These are phyloP conservation scores for Backusella tarrabulga DNA, from an alignment of 192 early-diverging fungal genomes.

Conservation along the genomic window DNA sequence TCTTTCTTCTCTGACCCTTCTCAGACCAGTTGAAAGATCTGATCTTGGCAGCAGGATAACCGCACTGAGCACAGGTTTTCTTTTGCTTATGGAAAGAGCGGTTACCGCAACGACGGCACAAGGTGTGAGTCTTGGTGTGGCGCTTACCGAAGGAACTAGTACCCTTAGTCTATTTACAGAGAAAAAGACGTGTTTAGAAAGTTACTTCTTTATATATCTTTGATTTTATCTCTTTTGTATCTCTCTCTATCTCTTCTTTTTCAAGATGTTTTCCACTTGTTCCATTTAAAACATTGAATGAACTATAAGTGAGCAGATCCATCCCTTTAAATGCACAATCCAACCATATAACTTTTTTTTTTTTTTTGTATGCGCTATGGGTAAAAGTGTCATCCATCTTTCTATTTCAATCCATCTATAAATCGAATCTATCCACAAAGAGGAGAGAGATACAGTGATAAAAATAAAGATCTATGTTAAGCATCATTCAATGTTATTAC, in stretches of 20 bases:
- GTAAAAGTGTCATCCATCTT: not conserved
- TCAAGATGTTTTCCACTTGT: not conserved
- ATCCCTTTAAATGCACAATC: not conserved
- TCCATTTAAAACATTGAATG: not conserved
- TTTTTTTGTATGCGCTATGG: not conserved
- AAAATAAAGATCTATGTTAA: not conserved
- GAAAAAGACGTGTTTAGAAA: conserved; percentile 31
- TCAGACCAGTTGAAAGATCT: conserved; percentile 94
- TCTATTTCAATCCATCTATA: not conserved
- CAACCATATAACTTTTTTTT: not conserved
- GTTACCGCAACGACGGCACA: conserved; percentile 96
- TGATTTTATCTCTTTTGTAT: not conserved
- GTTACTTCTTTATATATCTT: not conserved
- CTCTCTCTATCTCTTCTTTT: not conserved
- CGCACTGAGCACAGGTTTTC: conserved; percentile 99
- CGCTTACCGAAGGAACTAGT: conserved; percentile 99
- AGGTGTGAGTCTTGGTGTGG: conserved; percentile 99
- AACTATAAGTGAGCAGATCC: not conserved
- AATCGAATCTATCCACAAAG: not conserved
- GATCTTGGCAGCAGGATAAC: conserved; percentile 98
- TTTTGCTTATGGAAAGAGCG: conserved; percentile 99
- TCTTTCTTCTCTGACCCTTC: conserved; percentile 97
- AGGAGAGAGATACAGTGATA: not conserved
- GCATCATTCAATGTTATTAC: not conserved
- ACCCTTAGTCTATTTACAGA: conserved; percentile 83